phyloP scores from a whole-genome alignment of 2,329 filamentous ascomycete genomes.

The Chrysoporthe austroafricana region DNA sequence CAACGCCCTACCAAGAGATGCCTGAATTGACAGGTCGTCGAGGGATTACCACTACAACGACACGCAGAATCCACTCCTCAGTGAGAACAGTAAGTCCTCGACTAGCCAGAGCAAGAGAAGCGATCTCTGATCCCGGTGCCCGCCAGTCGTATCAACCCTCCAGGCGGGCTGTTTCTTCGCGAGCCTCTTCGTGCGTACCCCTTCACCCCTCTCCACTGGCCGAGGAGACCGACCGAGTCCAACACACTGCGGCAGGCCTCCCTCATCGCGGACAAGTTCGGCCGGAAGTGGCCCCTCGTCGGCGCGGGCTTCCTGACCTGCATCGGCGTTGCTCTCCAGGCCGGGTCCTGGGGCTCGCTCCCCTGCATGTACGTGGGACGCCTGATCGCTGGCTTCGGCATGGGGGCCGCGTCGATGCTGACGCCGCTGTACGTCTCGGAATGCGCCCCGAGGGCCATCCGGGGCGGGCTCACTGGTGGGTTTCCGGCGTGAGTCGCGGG shows the following conservation, averaged over 20 bases:
- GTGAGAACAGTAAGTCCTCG: constrained; percentile 53
- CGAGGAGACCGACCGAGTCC: constrained; percentile 34
- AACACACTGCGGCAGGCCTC: constrained; percentile 36
- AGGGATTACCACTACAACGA: constrained; percentile 39
- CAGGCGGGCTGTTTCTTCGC: constrained; percentile 71
- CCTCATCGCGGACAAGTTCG: constrained; percentile 58
- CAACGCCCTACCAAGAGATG: not conserved
- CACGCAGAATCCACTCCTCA: constrained; percentile 7
- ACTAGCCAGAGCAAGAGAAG: not conserved
- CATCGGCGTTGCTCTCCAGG: constrained; percentile 67
- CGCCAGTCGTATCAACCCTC: constrained; percentile 67
- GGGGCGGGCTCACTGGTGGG: constrained; percentile 52
- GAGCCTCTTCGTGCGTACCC: constrained; percentile 51
- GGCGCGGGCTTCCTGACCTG: constrained; percentile 59
- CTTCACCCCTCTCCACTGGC: not conserved
- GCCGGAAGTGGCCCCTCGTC: constrained; percentile 60
- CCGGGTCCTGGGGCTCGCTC: constrained; percentile 62
- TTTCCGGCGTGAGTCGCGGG: not conserved
- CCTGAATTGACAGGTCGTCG: not conserved
- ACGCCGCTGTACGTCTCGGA: constrained; percentile 53
- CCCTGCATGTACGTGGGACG: constrained; percentile 69
- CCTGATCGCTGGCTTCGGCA: constrained; percentile 54
- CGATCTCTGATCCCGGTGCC: not conserved
- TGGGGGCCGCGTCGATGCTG: constrained; percentile 53
- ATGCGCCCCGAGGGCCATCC: constrained; percentile 54